phyloP scores from a whole-genome alignment of 306 rosid genomes.

The Notholithocarpus densiflorus region DNA sequence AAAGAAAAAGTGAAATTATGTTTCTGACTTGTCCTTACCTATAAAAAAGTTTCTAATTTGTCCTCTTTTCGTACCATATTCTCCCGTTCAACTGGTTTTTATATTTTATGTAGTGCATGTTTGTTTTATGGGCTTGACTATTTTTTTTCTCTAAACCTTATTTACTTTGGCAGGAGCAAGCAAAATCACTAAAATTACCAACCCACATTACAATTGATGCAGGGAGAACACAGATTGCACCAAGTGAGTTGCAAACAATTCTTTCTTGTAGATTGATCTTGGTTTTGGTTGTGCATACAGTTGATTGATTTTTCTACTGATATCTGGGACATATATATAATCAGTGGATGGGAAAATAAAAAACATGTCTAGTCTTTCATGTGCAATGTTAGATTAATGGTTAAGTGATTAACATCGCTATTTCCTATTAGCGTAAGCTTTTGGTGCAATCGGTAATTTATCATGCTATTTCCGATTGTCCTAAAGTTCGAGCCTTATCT shows the following conservation, averaged over 20 bases:
- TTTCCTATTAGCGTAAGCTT: too few relatives aligned
- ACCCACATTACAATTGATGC: slow-evolving; percentile 94
- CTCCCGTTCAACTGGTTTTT: background rate
- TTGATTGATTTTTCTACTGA: background rate
- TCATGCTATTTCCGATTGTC: too few relatives aligned
- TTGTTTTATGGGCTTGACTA: background rate
- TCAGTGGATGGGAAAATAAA: background rate
- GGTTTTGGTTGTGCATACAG: background rate
- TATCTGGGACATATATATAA: too few relatives aligned
- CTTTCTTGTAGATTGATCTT: slow-evolving; percentile 1
- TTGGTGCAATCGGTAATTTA: too few relatives aligned
- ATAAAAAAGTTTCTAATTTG: too few relatives aligned
- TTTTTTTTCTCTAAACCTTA: background rate
- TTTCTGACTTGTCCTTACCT: background rate
- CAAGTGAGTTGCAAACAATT: slow-evolving; percentile 56
- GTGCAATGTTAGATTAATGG: background rate
- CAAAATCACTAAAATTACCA: slow-evolving; percentile 75
- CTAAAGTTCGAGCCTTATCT: too few relatives aligned
- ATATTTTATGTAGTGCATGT: background rate
- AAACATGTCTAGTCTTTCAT: background rate
- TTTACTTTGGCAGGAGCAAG: slow-evolving; percentile 59
- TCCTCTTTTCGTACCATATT: background rate
- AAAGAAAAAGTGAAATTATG: background rate
- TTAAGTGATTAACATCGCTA: too few relatives aligned
- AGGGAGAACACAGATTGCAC: slow-evolving; percentile 97